Base-by-base conservation (phyloP, 129 eudicot genomes). In the Centella asiatica region DNA sequence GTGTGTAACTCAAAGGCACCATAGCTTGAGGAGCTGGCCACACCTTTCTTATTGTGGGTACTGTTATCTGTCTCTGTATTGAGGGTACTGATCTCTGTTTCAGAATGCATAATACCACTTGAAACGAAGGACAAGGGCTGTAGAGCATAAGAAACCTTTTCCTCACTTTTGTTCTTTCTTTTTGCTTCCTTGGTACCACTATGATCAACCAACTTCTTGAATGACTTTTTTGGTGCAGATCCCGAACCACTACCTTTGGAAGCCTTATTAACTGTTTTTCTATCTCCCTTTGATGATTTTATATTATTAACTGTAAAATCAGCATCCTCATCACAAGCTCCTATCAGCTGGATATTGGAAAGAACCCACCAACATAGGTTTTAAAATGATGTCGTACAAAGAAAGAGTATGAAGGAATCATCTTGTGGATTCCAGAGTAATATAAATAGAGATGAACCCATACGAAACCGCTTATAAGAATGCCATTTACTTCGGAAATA, bases 1-100 rank as follows among this genome's bases (percentile, higher is more conserved):
- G 97, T 90, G 79, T 86, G 97, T 78, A 81, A 67, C 83, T 90
- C 97, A 31, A 90, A 90, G 39, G 97, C 82, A 58, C 95, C 89
- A 52, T 80, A 83, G 32, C 67, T 65, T 19, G 85, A 78, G 23
- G 82, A 62, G 70, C 40, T 37, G 28, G 81, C 45, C 0, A 32
- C 60, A 14, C 9, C 74, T 65, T 60, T 72, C 32, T 20, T 66
- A 29, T 65, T 75, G 32, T 5, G 67, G 29, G 4, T 22, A 19
- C 54, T 71, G 29, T 60, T 73, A 67, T 65, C 81, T 60, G 64
- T 63, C 3, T 77, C 81, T 26, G 26, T 48, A 51, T 76, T 69
- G 4, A 32, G 49, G 26, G 56, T 15, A 40, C 2, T 60, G 20
- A 76, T 61, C 51, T 72, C 69, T 28, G 67, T 62, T 33, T 79